phyloP scores from a whole-genome alignment of 768 basidiomycete genomes.

The Leccinum subtestaceum region DNA sequence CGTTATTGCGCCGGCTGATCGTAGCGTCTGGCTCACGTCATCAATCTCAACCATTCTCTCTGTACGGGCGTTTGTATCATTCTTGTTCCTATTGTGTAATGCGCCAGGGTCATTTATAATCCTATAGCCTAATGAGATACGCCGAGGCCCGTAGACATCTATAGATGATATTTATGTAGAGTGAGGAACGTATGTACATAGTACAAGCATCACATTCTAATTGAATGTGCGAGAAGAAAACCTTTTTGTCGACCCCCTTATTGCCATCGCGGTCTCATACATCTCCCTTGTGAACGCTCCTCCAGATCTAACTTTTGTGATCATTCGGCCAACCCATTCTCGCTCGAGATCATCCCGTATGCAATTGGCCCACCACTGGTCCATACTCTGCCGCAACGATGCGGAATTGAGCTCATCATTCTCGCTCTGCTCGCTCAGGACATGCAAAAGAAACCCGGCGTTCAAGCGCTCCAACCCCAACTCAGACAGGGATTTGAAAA shows the following conservation, averaged over 20 bases:
- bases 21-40: background rate
- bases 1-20: slow-evolving; percentile 6
- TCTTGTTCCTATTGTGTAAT: slow-evolving; percentile 20
- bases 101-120: background rate
- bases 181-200: background rate
- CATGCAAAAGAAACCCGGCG: slow-evolving; percentile 64
- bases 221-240: slow-evolving; percentile 9
- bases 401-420: slow-evolving; percentile 47
- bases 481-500: slow-evolving; percentile 72
- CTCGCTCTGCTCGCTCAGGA: slow-evolving; percentile 69
- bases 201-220: background rate
- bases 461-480: slow-evolving; percentile 63
- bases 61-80: background rate
- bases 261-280: slow-evolving; percentile 50
- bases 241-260: slow-evolving; percentile 27
- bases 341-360: slow-evolving; percentile 60
- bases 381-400: slow-evolving; percentile 60
- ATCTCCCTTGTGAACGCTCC: slow-evolving; percentile 53
- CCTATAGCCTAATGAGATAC: background rate
- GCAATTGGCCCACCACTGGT: slow-evolving; percentile 77
- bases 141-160: background rate
- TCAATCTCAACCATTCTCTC: background rate
- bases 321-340: slow-evolving; percentile 49
- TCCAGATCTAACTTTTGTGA: slow-evolving; percentile 47
- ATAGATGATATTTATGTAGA: background rate